Base-by-base conservation (phyloP, 2,329 filamentous ascomycete genomes). In the Phaeosphaeriaceae sp. region DNA sequence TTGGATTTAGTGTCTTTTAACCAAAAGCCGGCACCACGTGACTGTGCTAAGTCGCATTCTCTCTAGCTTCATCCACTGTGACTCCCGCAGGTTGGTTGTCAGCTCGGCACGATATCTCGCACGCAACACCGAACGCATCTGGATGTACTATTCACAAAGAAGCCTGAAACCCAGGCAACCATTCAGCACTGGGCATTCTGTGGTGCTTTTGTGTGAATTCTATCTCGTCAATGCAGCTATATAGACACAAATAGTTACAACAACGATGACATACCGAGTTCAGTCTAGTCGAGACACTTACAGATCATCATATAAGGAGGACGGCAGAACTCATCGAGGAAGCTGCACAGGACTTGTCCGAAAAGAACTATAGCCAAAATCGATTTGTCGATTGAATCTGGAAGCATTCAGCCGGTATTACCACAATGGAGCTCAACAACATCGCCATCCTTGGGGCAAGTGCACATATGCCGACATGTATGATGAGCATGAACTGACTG, bases 401-500 rank as follows among this genome's bases (percentile, higher is more conserved):
- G n/a, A n/a, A n/a, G n/a, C n/a, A n/a, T n/a, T n/a, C n/a, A n/a
- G n/a, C n/a, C n/a, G n/a, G n/a, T n/a, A n/a, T n/a, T 25, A 31
- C 20, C 22, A 22, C 48, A 25, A 77, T 76, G 73, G 65, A 76
- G 40, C 56, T 76, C n/a, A 76, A 74, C 48, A 73, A 69, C 47
- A 72, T 77, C 40, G 68, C 68, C 10, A 66, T 77, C n/a, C 64
- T 76, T 15, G 75, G 75, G 19, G 73, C 76, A 71, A 31, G 67
- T 63, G 5, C 15, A 1, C 9, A 3, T 17, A 3, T 19, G 44
- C n/a, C 4, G 3, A 6, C 17, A 25, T 36, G 13, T 15, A 7
- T 36, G 17, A 22, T 19, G 42, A 11, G 22, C 41, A n/a, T 49
- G 22, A 53, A 20, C 45, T 58, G 52, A 56, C 21, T 13, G 9